A percentile compares a stretch with the other conserved stretches of the same genome.
phyloP scores from a whole-genome alignment of 257 asterid species.

The Vinca minor region DNA sequence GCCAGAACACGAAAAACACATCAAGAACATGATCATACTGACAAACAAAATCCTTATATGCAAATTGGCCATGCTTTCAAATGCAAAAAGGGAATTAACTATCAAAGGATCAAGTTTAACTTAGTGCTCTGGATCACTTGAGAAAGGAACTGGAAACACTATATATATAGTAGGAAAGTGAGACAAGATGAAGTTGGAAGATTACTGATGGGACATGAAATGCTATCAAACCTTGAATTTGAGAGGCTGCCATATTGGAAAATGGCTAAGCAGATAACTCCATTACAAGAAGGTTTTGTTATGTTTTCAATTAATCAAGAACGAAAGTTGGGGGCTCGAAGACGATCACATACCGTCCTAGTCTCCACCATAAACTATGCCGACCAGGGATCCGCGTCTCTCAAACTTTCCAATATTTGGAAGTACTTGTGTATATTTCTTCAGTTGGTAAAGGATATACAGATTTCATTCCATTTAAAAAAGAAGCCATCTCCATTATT shows the following conservation, averaged over 20 bases:
- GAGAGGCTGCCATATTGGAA: background rate
- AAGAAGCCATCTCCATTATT: no score
- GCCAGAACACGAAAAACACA: background rate
- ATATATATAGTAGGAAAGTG: background rate
- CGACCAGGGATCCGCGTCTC: no score
- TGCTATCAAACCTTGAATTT: background rate
- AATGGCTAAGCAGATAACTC: conserved; percentile 19
- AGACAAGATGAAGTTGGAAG: conserved; percentile 17
- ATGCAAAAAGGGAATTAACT: background rate
- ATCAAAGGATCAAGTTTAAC: background rate
- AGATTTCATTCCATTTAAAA: no score
- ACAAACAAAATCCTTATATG: conserved; percentile 9
- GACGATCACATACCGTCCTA: no score
- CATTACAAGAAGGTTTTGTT: conserved; percentile 12
- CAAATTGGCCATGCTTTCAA: conserved; percentile 7
- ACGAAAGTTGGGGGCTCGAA: no score
- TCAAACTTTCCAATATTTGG: no score
- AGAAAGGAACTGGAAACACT: background rate
- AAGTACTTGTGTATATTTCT: no score
- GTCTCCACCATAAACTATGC: no score
- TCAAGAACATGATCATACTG: conserved; percentile 3
- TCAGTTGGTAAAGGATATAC: no score
- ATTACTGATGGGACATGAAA: conserved; percentile 10
- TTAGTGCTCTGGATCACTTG: background rate
- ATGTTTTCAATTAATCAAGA: no score